A percentile compares a stretch with the other conserved stretches of the same genome.
These are phyloP conservation scores for Schizonepeta tenuifolia DNA, from an alignment of 257 asterid species.

Conservation along the genomic window DNA sequence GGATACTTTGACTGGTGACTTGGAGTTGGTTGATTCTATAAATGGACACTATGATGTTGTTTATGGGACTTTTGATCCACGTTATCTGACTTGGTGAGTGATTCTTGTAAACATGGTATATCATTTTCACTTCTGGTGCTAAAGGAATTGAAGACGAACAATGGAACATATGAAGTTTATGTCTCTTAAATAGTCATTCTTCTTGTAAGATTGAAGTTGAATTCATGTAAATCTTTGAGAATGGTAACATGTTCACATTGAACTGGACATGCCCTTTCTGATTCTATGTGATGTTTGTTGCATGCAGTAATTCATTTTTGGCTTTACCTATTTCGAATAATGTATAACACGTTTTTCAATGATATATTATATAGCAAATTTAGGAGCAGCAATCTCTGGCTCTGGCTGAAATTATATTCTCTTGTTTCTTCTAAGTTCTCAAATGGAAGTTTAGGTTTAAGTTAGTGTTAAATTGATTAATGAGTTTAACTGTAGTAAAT, in stretches of 20 bases:
- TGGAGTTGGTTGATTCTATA: constrained; percentile 84
- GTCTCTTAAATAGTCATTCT: too few species aligned
- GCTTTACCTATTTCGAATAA: not conserved
- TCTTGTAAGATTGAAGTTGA: too few species aligned
- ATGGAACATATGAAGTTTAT: too few species aligned
- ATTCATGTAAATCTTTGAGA: too few species aligned
- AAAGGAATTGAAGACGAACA: constrained; percentile 23
- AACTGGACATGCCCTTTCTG: constrained; percentile 2
- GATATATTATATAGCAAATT: not conserved
- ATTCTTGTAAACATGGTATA: constrained; percentile 10
- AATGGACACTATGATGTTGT: constrained; percentile 87
- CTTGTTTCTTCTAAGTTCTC: not conserved
- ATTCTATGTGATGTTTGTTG: not conserved
- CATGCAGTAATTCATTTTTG: not conserved
- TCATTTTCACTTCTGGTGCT: constrained; percentile 26
- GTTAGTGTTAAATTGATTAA: not conserved
- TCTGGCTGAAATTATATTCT: not conserved
- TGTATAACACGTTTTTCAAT: not conserved
- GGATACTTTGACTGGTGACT: constrained; percentile 91
- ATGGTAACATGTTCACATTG: too few species aligned
- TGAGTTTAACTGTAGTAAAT: not conserved
- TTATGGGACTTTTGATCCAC: constrained; percentile 86
- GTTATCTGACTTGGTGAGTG: constrained; percentile 74
- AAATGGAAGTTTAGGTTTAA: not conserved
- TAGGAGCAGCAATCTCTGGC: not conserved